Evolutionary conservation across 1,284 basidiomycete species (phyloP), one percentile per base, ranked within the genome.

Genomic region (Gastroboletus turbinatus): DNA sequence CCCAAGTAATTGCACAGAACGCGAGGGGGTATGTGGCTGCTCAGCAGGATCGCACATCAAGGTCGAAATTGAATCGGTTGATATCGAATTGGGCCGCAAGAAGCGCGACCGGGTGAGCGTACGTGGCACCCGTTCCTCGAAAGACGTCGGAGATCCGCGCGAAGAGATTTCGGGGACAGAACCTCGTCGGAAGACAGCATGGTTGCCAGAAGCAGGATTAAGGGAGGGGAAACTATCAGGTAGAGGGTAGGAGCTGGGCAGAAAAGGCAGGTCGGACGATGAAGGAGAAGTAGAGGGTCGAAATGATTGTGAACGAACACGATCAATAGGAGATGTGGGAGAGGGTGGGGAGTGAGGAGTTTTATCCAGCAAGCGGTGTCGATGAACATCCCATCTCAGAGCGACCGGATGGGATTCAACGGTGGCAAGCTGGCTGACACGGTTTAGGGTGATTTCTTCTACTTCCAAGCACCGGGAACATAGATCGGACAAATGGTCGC

Each of bases 21-120:
- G 47, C 19, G 56, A 52, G 25, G 50, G 38, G 35, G 39, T 43
- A 51, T 59, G 48, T 38, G 46, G 30, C 42, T 62, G 39, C 46
- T 62, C 65, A 16, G 43, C 29, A 44, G 68, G 30, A 42, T 45
- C 50, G 14, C 57, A 50, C 44, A 50, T 47, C 14, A 70, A 52
- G 2, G 65, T 65, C 25, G 67, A 68, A 11, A 72, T 46, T 16
- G 71, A 72, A 39, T 69, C 67, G 2, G 68, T 49, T 11, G 67
- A 69, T 52, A 73, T 57, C n/a, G 67, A 69, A 52, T 73, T 72
- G 30, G 68, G 65, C 17, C 71, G 68, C 53, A 71, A 36, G 59
- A 61, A 57, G 25, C 63, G 67, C 13, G 65, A 52, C 11, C 65
- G 63, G 38, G 50, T 51, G 33, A 45, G 52, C 10, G 60, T 55